Evolutionary conservation across 1,284 basidiomycete species (phyloP).

Genomic region (Grifola frondosa): DNA sequence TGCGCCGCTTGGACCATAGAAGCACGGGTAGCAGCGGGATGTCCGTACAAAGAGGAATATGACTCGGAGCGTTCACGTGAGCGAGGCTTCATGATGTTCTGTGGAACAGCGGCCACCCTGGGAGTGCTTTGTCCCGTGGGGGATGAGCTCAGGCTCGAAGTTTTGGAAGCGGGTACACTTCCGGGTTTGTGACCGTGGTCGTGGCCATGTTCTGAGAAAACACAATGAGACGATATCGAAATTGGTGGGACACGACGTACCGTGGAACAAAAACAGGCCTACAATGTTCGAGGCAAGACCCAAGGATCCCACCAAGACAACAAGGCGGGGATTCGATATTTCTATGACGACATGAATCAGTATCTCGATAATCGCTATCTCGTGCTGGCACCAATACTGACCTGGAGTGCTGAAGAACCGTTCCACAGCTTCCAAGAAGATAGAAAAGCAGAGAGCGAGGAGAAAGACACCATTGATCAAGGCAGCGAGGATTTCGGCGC

Average conservation of each 20-base stretch:
- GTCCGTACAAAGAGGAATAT: slow-evolving; percentile 65
- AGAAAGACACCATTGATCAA: slow-evolving; percentile 97
- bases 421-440: slow-evolving; percentile 90
- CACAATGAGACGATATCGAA: background rate
- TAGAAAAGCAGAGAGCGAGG: slow-evolving; percentile 93
- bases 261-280: slow-evolving; percentile 94
- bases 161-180: slow-evolving; percentile 26
- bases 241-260: slow-evolving; percentile 41
- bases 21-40: slow-evolving; percentile 88
- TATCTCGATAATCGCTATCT: too few species aligned
- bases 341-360: slow-evolving; percentile 48
- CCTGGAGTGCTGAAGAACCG: slow-evolving; percentile 86
- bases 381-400: too few species aligned
- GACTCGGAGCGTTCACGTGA: slow-evolving; percentile 50
- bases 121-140: slow-evolving; percentile 21
- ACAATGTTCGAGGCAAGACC: slow-evolving; percentile 92
- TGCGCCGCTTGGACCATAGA: slow-evolving; percentile 87
- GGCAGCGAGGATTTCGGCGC: slow-evolving; percentile 97
- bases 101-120: slow-evolving; percentile 13
- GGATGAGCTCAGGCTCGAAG: slow-evolving; percentile 26
- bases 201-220: slow-evolving; percentile 62
- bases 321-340: slow-evolving; percentile 83
- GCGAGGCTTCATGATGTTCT: slow-evolving; percentile 11
- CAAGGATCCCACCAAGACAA: slow-evolving; percentile 88
- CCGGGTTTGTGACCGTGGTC: slow-evolving; percentile 49